These are phyloP conservation scores for Candida broadrunensis DNA, from an alignment of 805 yeast species.

Conservation along the genomic window DNA sequence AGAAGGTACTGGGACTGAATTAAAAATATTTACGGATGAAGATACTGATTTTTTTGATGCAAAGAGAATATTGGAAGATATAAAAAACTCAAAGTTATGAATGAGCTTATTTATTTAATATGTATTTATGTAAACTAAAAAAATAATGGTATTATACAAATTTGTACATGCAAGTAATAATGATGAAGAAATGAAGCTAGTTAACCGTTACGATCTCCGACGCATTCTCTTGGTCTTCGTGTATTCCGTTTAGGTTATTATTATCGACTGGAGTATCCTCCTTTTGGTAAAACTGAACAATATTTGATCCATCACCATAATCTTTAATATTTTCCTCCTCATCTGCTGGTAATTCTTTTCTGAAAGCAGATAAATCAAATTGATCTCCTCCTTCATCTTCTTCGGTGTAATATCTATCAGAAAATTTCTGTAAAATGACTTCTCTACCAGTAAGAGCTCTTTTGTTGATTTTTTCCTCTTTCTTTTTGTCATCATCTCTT, in stretches of 20 bases:
- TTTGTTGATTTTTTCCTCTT: conserved; percentile 35
- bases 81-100: neutral
- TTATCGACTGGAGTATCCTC: conserved; percentile 1
- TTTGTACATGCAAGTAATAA: neutral
- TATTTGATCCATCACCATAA: conserved; percentile 64
- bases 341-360: conserved; percentile 51
- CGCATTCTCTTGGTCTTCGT: neutral
- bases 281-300: conserved; percentile 19
- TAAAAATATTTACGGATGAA: conserved; percentile 32
- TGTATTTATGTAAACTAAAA: no score
- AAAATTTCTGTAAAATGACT: conserved; percentile 57
- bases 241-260: no score
- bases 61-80: neutral
- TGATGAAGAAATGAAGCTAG: neutral
- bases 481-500: conserved; percentile 41
- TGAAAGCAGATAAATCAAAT: conserved; percentile 58
- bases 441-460: conserved; percentile 66
- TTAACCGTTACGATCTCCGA: neutral
- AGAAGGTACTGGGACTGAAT: conserved; percentile 24
- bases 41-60: conserved; percentile 29
- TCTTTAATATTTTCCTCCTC: conserved; percentile 53
- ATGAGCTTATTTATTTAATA: neutral
- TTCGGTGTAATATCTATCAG: conserved; percentile 53
- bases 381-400: conserved; percentile 51
- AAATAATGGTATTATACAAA: neutral